Base-by-base conservation (phyloP, 495 filamentous ascomycete genomes). In the Xylaria telfairii region DNA sequence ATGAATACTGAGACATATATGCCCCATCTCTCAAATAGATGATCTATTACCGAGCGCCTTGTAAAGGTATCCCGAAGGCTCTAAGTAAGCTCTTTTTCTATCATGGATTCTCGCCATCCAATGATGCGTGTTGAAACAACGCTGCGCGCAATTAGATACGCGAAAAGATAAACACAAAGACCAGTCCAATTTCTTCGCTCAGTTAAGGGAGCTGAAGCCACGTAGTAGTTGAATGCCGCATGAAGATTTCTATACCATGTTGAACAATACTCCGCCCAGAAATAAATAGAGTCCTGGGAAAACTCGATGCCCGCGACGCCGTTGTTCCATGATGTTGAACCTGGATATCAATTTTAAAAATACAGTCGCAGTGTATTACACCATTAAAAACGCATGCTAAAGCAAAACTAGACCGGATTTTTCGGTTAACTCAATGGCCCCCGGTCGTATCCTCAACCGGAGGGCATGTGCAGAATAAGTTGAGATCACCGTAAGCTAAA, bases 401-500 rank as follows among this genome's bases (percentile, higher is more conserved):
- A 65, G 39, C 51, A 65, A 24, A 30, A 24, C 5, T 13, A n/a
- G 28, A 26, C 19, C 9, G 37, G 15, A 59, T 8, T 41, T n/a
- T 19, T 4, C n/a, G 5, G 8, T 59, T 34, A 13, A 56, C 5
- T 66, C 34, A 70, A 15, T 69, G 26, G 32, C 72, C 78, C 30
- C 75, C 78, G 7, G 83, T 85, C 30, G 83, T 86, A 59, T 87
- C 83, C 75, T 93, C 91, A 13, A 97, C 93, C 0, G 96, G 95
- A 34, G 92, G 90, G 80, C 96, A 99, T 15, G 94, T 97, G 81
- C 94, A 97, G 86, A 98, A 97, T 68, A 97, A 88, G 84, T 98
- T 96, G 75, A 92, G 87, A 79, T 97, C 95, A 72, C 95, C 95
- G 73, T 92, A 97, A 17, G 92, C 68, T 70, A 59, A 12, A 93